Base-by-base conservation (phyloP, 768 basidiomycete genomes). In the Tricholoma flavovirens region DNA sequence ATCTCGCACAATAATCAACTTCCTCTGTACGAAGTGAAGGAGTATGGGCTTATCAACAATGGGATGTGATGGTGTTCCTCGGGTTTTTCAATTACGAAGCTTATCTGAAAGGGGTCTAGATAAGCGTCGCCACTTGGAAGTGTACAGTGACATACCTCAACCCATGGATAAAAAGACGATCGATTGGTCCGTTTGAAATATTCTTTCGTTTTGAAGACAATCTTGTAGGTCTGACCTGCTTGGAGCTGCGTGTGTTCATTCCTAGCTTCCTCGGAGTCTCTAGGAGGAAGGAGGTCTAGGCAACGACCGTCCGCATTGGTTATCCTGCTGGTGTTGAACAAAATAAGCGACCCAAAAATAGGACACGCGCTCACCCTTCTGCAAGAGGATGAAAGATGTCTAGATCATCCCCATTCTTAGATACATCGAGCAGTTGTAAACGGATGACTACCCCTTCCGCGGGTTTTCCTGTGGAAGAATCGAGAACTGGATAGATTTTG, bases 1-100 rank as follows among this genome's bases (percentile, higher is more conserved):
- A n/a, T n/a, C n/a, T 51, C 24, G 29, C 46, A 53, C 58, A 48
- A 29, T 33, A 53, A 56, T 69, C 63, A 92, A 70, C 90, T 95
- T n/a, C 94, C 94, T 59, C 92, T 77, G 67, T 96, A 97, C 5
- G 94, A 95, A 12, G 93, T 94, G 68, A 84, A 97, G 3, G 88
- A 89, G 70, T 87, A 93, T 4, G 93, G 93, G 67, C 90, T 95
- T 65, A 96, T 86, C 12, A 97, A 71, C n/a, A 97, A 75, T 0
- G 94, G 94, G 52, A 97, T 85, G 62, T 97, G 94, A 67, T 94
- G 87, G 64, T 96, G 93, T 63, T 95, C 88, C 51, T 79, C 68
- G 6, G 90, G 85, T 58, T 85, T 80, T 45, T 77, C 74, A 50
- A 94, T 80, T 21, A 76, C 75, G 69, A 97, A 97, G 1, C 83